Base-by-base conservation (phyloP, 2,329 filamentous ascomycete species). In the Fusarium buharicum region DNA sequence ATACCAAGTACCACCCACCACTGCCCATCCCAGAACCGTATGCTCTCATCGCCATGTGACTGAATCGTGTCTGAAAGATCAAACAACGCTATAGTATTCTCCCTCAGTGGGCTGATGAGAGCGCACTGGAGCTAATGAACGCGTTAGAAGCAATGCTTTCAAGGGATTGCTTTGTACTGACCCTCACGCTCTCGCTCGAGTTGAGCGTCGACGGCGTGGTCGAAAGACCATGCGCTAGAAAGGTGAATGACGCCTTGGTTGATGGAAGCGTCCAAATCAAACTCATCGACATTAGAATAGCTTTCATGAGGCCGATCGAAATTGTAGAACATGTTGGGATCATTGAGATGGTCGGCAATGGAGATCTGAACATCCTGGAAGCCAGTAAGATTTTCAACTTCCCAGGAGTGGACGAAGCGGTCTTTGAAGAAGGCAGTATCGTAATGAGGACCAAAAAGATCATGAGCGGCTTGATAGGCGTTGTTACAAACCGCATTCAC, bases 401-500 rank as follows among this genome's bases (percentile, higher is more conserved):
- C 40, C 54, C 54, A 54, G 10, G 49, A 28, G 22, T 57, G 50
- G 18, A 55, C 33, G 24, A 18, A 40, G 8, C 30, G 43, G 20
- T 18, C 28, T 31, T 30, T 22, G 31, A 55, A 55, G 17, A 55
- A 55, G 9, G 18, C 18, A 20, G 18, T n/a, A 18, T 53, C 60
- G 13, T 62, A 66, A 1, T 48, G 39, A 2, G 55, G n/a, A 1
- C 67, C 68, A 10, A 70, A 53, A 2, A 72, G 33, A n/a, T 67
- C 59, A 12, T 52, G 66, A 1, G 62, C 58, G 6, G 68, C 70
- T 22, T 64, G 58, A 11, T 59, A 36, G 3, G 65, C 60, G 28
- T 68, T 50, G 6, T 47, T 37, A 10, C 41, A 50, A 30, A 71
- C 53, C 2, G 45, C 59, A 11, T 64, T 43, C 8, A 73, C 55